These are phyloP conservation scores for Inonotus obliquus DNA, from an alignment of 1,284 basidiomycete species.

Conservation along the genomic window DNA sequence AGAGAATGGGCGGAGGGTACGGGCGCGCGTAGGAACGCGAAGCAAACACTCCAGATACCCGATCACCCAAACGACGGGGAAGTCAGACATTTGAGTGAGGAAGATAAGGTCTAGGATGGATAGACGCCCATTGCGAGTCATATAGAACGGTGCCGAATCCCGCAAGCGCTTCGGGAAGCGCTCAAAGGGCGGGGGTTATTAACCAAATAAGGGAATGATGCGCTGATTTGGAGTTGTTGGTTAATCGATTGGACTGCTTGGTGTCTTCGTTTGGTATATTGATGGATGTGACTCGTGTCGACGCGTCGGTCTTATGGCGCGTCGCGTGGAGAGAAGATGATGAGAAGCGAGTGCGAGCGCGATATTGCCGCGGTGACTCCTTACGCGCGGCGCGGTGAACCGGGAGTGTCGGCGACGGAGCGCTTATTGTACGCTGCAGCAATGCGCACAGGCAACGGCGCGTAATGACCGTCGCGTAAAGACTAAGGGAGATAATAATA, in stretches of 20 bases:
- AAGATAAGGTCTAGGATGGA: background rate
- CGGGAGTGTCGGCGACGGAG: too few species aligned
- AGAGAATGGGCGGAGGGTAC: background rate
- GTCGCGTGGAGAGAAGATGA: too few species aligned
- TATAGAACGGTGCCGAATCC: background rate
- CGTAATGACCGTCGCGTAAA: background rate
- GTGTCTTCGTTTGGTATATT: background rate
- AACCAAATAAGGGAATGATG: background rate
- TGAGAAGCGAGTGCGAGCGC: too few species aligned
- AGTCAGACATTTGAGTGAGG: background rate
- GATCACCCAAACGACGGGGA: background rate
- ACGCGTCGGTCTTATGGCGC: background rate
- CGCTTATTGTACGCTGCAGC: too few species aligned
- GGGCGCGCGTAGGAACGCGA: background rate
- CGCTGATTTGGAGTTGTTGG: background rate
- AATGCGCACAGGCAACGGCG: background rate
- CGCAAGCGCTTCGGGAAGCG: background rate
- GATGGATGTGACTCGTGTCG: background rate
- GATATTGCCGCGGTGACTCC: background rate
- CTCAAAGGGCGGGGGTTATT: background rate
- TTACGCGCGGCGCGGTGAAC: background rate
- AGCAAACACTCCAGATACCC: background rate
- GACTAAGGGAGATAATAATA: background rate
- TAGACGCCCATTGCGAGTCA: conserved; percentile 8
- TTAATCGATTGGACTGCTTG: background rate